These are phyloP conservation scores for California macrophylla DNA, from an alignment of 441 rosid genomes.

Conservation along the genomic window DNA sequence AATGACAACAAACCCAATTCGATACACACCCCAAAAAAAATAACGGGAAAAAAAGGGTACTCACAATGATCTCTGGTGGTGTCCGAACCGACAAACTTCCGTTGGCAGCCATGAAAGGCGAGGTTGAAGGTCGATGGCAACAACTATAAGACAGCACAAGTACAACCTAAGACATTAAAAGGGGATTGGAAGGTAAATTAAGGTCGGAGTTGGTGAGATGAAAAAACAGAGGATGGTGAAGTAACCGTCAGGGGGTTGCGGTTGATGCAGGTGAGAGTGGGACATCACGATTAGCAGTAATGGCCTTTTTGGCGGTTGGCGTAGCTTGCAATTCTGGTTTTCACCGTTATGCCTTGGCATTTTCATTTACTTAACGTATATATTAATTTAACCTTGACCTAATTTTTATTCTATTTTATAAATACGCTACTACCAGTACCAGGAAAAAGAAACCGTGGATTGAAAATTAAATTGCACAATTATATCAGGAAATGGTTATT, in stretches of 20 bases:
- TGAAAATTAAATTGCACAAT: too few species aligned
- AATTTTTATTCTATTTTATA: too few species aligned
- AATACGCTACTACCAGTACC: not conserved
- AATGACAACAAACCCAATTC: not conserved
- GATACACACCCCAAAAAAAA: not conserved
- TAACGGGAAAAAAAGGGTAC: not conserved
- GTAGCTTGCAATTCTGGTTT: slow-evolving; percentile 40
- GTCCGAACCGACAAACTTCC: slow-evolving; percentile 15
- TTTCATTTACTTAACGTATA: not conserved
- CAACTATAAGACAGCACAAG: not conserved
- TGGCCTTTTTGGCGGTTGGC: slow-evolving; percentile 14
- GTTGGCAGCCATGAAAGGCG: slow-evolving; percentile 25
- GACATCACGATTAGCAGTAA: slow-evolving; percentile 16
- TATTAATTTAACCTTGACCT: not conserved
- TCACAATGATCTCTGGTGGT: slow-evolving; percentile 28
- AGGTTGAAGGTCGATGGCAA: not conserved
- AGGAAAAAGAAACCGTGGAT: not conserved
- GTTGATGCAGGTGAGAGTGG: slow-evolving; percentile 17
- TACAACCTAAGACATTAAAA: slow-evolving; percentile 8
- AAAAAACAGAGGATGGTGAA: slow-evolving; percentile 22
- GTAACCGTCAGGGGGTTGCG: slow-evolving; percentile 18
- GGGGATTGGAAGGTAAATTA: slow-evolving; percentile 19
- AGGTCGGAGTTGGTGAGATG: slow-evolving; percentile 21
- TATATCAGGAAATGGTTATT: too few species aligned
- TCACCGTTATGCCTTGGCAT: slow-evolving; percentile 1